phyloP scores from a whole-genome alignment of 768 basidiomycete species.

The Mycena indigotica region DNA sequence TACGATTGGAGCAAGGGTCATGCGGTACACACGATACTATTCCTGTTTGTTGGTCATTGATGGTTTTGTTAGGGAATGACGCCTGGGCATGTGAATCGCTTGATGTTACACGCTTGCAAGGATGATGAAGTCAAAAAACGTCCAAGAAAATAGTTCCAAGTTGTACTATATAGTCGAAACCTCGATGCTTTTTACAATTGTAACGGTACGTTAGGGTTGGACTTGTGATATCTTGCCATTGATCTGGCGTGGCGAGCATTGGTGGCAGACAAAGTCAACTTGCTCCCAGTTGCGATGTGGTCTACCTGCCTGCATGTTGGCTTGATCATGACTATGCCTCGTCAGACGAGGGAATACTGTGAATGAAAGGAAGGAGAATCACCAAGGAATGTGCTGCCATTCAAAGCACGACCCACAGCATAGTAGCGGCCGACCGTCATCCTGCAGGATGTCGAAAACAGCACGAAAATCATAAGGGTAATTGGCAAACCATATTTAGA shows the following conservation, averaged over 20 bases:
- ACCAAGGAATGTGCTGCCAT: slow-evolving; percentile 88
- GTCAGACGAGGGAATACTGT: neutral
- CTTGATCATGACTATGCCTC: slow-evolving; percentile 62
- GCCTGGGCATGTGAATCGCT: slow-evolving; percentile 67
- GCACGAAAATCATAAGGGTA: neutral
- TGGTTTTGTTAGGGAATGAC: slow-evolving; percentile 36
- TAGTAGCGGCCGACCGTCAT: slow-evolving; percentile 77
- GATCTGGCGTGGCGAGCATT: slow-evolving; percentile 44
- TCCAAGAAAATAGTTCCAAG: slow-evolving; percentile 39
- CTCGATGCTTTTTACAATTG: no score
- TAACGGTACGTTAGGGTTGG: neutral
- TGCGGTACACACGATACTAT: slow-evolving; percentile 3
- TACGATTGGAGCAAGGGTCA: slow-evolving; percentile 96
- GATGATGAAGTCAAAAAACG: slow-evolving; percentile 82
- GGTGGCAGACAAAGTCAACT: slow-evolving; percentile 79
- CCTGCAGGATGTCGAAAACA: slow-evolving; percentile 48
- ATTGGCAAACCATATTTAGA: slow-evolving; percentile 62
- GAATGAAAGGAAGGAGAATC: neutral
- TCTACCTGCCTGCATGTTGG: slow-evolving; percentile 63
- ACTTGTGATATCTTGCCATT: neutral
- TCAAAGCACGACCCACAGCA: slow-evolving; percentile 79
- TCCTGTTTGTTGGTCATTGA: neutral
- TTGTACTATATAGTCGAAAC: no score
- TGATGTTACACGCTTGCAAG: slow-evolving; percentile 83
- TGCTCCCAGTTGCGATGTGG: slow-evolving; percentile 79